Conservation (phyloP, 441 rosid genomes). For the Breynia disticha region DNA sequence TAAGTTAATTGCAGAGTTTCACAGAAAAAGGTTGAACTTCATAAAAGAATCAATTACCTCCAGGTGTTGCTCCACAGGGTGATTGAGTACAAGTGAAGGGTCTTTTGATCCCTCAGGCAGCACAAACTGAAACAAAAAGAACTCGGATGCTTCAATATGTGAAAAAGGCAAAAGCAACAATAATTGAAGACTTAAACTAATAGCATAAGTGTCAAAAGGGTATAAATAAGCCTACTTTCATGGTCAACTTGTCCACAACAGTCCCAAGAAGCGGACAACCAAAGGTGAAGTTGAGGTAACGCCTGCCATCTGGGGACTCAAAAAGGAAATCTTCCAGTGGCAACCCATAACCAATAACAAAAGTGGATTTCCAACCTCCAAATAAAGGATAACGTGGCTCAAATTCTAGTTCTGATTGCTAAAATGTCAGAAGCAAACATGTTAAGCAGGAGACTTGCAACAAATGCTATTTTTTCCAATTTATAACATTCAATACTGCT, state of each 20-base stretch:
- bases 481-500: background rate
- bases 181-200: slow-evolving; percentile 4
- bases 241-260: slow-evolving; percentile 74
- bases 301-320: slow-evolving; percentile 75
- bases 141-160: background rate
- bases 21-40: background rate
- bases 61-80: slow-evolving; percentile 60
- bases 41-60: slow-evolving; percentile 41
- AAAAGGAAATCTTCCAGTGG: slow-evolving; percentile 88
- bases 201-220: slow-evolving; percentile 7
- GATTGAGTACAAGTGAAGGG: slow-evolving; percentile 75
- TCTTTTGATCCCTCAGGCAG: slow-evolving; percentile 93
- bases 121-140: slow-evolving; percentile 52
- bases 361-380: slow-evolving; percentile 98
- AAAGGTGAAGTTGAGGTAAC: slow-evolving; percentile 91
- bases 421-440: slow-evolving; percentile 17
- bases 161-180: slow-evolving; percentile 6
- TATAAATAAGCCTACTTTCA: slow-evolving; percentile 51
- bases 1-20: background rate
- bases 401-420: slow-evolving; percentile 93
- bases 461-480: slow-evolving; percentile 4
- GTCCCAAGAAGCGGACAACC: slow-evolving; percentile 90
- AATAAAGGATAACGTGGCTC: slow-evolving; percentile 95
- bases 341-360: slow-evolving; percentile 80
- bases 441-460: slow-evolving; percentile 4